Percentiles rank a stretch among this genome's conserved stretches.
Conservation (phyloP, 805 yeast genomes). For the Huiozyma naganishii region DNA sequence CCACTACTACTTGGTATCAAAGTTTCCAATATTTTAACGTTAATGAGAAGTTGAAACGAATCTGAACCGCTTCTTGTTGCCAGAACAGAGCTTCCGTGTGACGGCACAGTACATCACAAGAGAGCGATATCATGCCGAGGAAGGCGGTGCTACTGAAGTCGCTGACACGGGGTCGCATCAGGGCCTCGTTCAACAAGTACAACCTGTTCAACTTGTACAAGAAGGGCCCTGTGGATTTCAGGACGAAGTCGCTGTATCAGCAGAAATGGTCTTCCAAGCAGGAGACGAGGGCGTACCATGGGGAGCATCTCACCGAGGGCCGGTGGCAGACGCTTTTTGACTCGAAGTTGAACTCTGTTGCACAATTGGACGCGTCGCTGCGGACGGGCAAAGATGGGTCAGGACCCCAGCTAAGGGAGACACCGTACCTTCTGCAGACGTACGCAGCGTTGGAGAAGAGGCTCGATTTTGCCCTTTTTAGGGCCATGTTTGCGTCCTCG, state of each 20-base stretch:
- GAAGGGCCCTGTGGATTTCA: slow-evolving; percentile 45
- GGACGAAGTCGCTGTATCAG: slow-evolving; percentile 66
- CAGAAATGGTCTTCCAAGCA: slow-evolving; percentile 88
- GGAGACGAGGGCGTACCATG: slow-evolving; percentile 91
- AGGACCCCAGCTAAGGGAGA: slow-evolving; percentile 33
- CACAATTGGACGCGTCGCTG: slow-evolving; percentile 75
- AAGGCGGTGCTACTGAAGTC: slow-evolving; percentile 47
- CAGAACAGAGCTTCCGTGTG: too few relatives aligned
- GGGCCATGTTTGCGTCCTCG: slow-evolving; percentile 88
- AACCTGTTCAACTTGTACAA: slow-evolving; percentile 83
- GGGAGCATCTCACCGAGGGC: slow-evolving; percentile 80
- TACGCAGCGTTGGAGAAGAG: slow-evolving; percentile 82
- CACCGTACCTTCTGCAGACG: slow-evolving; percentile 84
- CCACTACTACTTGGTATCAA: too few relatives aligned
- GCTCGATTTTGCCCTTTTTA: slow-evolving; percentile 79
- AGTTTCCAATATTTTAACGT: too few relatives aligned
- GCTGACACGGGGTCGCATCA: slow-evolving; percentile 58
- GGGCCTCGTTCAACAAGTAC: slow-evolving; percentile 85
- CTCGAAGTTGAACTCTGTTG: slow-evolving; percentile 67
- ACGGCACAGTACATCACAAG: too few relatives aligned
- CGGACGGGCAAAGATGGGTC: slow-evolving; percentile 33
- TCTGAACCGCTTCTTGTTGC: too few relatives aligned
- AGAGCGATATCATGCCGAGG: slow-evolving; percentile 40
- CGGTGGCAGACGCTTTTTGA: slow-evolving; percentile 68
- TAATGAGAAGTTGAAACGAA: too few relatives aligned